Base-by-base conservation (phyloP, 805 yeast genomes). In the Danielia oregonensis region DNA sequence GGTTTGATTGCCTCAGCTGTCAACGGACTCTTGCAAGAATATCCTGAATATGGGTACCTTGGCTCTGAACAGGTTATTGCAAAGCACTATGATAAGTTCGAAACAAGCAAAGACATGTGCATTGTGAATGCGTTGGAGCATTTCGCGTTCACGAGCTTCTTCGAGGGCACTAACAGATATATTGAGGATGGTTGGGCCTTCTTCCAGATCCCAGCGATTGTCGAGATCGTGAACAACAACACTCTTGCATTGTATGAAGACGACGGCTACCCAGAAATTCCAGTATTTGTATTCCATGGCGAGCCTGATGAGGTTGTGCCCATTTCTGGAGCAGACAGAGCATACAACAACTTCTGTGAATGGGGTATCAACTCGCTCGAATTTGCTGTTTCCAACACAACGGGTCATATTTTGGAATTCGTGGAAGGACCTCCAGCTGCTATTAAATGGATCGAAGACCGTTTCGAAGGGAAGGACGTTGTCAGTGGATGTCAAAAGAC, bases 1-100 rank as follows among this genome's bases (percentile, higher is more conserved):
- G 68, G 65, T 5, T 48, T 64, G 18, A 48, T 51, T 23, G 55
- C 61, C 4, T 35, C 35, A 26, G 65, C 57, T 4, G 35, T 64
- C 10, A 43, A 44, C 21, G 69, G 70, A 4, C 45, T 64, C 25
- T 36, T 44, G 12, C 43, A 54, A 22, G 66, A 55, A 29, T 61
- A 63, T 35, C 63, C 68, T 3, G 49, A 43, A n/a, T 31, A 55
- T 11, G 19, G 26, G 10, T 24, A 6, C 6, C 9, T 7, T 9
- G 9, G 9, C 9, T 6, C 6, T 6, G 6, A 7, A 6, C 9
- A 19, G 22, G 9, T 19, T 9, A 9, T n/a, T n/a, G n/a, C n/a
- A n/a, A n/a, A n/a, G n/a, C n/a, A n/a, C n/a, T n/a, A n/a, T n/a
- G 12, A 6, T 7, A 10, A 21, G 11, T 17, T 19, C 26, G 23